A percentile compares a stretch with the other conserved stretches of the same genome.
Conservation (phyloP, 1,139 yeast genomes). For the Zygosaccharomyces sapae region DNA sequence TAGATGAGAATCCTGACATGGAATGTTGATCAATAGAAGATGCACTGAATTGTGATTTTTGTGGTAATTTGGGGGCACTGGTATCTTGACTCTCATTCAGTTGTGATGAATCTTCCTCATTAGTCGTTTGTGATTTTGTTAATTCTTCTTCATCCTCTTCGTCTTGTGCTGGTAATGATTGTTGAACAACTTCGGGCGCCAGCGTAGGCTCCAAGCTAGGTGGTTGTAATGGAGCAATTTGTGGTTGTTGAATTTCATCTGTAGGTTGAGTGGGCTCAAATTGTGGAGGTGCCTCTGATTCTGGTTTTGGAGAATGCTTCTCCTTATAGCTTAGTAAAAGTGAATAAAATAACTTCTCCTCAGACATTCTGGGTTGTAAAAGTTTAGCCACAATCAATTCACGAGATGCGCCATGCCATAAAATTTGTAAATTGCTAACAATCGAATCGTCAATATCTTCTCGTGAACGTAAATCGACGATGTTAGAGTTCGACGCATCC, state of each 20-base stretch:
- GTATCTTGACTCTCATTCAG: constrained; percentile 9
- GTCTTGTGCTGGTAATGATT: not conserved
- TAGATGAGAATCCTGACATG: constrained; percentile 2
- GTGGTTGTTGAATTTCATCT: not conserved
- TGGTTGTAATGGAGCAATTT: not conserved
- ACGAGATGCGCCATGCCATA: constrained; percentile 84
- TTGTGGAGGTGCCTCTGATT: constrained; percentile 2
- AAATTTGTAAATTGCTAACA: constrained; percentile 74
- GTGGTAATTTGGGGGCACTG: constrained; percentile 29
- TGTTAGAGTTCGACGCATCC: constrained; percentile 27
- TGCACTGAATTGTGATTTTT: constrained; percentile 34
- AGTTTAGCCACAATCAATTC: constrained; percentile 57
- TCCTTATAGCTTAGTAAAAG: constrained; percentile 78
- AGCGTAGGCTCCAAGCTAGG: not conserved
- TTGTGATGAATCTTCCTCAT: constrained; percentile 1
- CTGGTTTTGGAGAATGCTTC: constrained; percentile 35
- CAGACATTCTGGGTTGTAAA: constrained; percentile 55
- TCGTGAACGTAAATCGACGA: constrained; percentile 39
- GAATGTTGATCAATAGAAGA: constrained; percentile 21
- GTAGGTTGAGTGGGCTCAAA: not conserved
- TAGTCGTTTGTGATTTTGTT: not conserved
- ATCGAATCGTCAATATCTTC: constrained; percentile 76
- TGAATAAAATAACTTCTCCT: constrained; percentile 89
- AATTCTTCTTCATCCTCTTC: not conserved
- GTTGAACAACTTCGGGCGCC: not conserved